Conservation (phyloP, 2,329 filamentous ascomycete genomes). For the Botrytis tulipae region DNA sequence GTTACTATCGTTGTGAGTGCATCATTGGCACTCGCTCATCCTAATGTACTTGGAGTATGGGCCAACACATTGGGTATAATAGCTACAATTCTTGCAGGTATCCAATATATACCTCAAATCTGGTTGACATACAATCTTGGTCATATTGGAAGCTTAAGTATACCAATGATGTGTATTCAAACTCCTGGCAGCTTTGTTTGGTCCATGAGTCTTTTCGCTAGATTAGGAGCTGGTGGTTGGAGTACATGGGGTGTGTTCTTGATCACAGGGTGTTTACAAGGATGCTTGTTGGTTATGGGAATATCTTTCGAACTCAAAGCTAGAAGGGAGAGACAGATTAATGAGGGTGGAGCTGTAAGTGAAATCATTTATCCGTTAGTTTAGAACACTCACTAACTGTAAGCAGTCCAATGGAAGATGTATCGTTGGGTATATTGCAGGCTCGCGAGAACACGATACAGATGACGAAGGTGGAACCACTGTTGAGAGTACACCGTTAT, state of each 20-base stretch:
- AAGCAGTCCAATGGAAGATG: constrained; percentile 22
- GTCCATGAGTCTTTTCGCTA: constrained; percentile 75
- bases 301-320: constrained; percentile 66
- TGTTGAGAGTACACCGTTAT: constrained; percentile 22
- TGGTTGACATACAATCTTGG: constrained; percentile 84
- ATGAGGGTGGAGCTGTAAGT: constrained; percentile 25
- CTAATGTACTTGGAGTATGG: constrained; percentile 68
- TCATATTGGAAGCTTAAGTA: constrained; percentile 85
- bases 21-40: constrained; percentile 62
- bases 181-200: constrained; percentile 91
- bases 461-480: constrained; percentile 27
- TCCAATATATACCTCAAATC: constrained; percentile 96
- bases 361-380: background rate
- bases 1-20: constrained; percentile 66
- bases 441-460: constrained; percentile 20
- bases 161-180: constrained; percentile 98
- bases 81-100: constrained; percentile 71
- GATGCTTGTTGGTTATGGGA: constrained; percentile 74
- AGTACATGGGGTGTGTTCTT: constrained; percentile 93
- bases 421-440: constrained; percentile 25
- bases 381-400: constrained; percentile 11
- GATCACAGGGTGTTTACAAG: constrained; percentile 82
- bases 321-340: constrained; percentile 24
- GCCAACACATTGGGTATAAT: constrained; percentile 82
- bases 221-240: constrained; percentile 82